These are phyloP conservation scores for Fusarium sublunatum DNA, from an alignment of 2,329 filamentous ascomycete species.

Conservation along the genomic window DNA sequence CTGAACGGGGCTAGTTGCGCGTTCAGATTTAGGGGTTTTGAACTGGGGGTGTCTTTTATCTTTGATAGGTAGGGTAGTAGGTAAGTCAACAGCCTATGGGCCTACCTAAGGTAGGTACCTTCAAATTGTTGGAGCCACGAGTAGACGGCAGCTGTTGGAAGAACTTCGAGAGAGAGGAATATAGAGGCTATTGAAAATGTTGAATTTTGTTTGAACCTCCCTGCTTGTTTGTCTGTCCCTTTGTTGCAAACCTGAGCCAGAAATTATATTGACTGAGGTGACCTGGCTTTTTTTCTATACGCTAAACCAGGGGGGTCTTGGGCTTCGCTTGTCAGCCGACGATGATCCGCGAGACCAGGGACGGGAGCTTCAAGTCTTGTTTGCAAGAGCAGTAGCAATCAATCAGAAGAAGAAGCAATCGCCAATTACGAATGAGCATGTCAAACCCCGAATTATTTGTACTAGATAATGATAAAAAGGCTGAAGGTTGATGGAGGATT, in stretches of 20 bases:
- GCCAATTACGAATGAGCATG: neutral
- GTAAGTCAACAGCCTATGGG: no score
- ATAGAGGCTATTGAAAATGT: neutral
- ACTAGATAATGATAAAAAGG: no score
- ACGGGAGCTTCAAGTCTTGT: constrained; percentile 5
- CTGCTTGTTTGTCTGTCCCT: neutral
- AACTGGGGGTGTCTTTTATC: constrained; percentile 33
- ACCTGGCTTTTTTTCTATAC: constrained; percentile 19
- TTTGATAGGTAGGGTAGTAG: neutral
- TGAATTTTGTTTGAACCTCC: constrained; percentile 2
- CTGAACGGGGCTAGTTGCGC: constrained; percentile 46
- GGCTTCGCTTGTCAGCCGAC: constrained; percentile 23
- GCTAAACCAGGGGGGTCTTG: constrained; percentile 26
- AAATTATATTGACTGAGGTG: constrained; percentile 9
- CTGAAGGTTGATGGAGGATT: no score
- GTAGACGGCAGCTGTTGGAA: constrained; percentile 20
- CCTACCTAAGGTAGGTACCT: neutral
- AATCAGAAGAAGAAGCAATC: neutral
- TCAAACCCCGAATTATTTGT: neutral
- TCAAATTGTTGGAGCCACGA: constrained; percentile 30
- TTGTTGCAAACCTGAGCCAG: constrained; percentile 2
- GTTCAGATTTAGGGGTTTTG: constrained; percentile 47
- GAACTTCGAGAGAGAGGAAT: constrained; percentile 17
- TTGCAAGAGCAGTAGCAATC: neutral
- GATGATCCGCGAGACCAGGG: constrained; percentile 20